Conservation (phyloP, 2,329 filamentous ascomycete species). For the Hypomyces rosellus region DNA sequence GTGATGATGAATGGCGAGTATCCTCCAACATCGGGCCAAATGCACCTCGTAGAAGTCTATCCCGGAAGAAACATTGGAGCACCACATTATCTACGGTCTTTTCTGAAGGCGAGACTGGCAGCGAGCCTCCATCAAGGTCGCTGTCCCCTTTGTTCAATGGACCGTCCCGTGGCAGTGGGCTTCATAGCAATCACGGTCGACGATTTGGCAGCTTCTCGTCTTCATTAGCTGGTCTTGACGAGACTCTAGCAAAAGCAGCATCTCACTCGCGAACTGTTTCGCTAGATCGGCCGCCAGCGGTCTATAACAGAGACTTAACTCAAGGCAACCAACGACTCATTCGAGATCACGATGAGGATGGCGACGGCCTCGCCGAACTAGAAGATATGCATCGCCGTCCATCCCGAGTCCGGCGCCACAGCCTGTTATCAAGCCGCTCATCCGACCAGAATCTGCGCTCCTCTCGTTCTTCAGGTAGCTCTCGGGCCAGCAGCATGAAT, state of each 20-base stretch:
- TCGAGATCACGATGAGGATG: constrained; percentile 56
- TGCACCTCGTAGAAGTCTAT: constrained; percentile 7
- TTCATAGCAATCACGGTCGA: constrained; percentile 44
- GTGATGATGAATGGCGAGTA: constrained; percentile 16
- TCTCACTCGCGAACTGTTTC: constrained; percentile 39
- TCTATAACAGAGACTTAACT: constrained; percentile 31
- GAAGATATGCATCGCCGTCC: constrained; percentile 45
- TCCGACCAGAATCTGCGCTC: constrained; percentile 50
- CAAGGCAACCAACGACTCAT: constrained; percentile 39
- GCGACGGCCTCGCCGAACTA: constrained; percentile 57
- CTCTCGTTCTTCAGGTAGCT: constrained; percentile 46
- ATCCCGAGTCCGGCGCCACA: constrained; percentile 48
- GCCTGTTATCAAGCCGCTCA: constrained; percentile 41
- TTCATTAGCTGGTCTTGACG: constrained; percentile 40
- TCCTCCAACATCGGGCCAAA: constrained; percentile 4
- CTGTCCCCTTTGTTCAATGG: constrained; percentile 38
- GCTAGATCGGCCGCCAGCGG: constrained; percentile 43
- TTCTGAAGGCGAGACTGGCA: constrained; percentile 53
- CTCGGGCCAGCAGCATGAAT: constrained; percentile 40
- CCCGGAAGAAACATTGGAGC: constrained; percentile 50
- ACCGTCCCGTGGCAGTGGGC: constrained; percentile 41
- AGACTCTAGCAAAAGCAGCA: constrained; percentile 25
- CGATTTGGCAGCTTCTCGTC: constrained; percentile 54
- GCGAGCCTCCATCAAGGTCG: constrained; percentile 43
- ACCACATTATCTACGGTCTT: constrained; percentile 57